Conservation (phyloP, 2,329 filamentous ascomycete species). For the Phyllosticta capitalensis region DNA sequence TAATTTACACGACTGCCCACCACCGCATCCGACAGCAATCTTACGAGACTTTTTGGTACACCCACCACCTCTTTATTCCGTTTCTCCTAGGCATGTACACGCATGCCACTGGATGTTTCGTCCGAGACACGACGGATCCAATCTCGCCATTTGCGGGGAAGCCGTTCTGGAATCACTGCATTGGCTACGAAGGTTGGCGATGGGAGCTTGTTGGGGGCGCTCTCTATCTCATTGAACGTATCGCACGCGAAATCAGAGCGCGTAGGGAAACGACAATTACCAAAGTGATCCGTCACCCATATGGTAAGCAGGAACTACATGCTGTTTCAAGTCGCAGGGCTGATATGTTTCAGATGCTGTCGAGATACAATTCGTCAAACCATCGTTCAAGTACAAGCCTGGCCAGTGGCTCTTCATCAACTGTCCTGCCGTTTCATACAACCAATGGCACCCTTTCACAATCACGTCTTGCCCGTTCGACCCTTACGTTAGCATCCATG, state of each 20-base stretch:
- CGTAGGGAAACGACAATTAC: slow-evolving; percentile 80
- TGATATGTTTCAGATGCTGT: slow-evolving; percentile 59
- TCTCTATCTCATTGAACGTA: slow-evolving; percentile 75
- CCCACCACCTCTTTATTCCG: slow-evolving; percentile 94
- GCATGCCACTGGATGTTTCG: slow-evolving; percentile 92
- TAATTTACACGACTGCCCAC: slow-evolving; percentile 96
- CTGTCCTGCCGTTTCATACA: slow-evolving; percentile 74
- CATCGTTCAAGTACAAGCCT: slow-evolving; percentile 95
- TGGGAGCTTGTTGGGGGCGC: slow-evolving; percentile 87
- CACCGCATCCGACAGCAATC: slow-evolving; percentile 90
- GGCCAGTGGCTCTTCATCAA: slow-evolving; percentile 98
- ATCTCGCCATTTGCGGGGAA: slow-evolving; percentile 78
- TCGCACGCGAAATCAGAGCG: slow-evolving; percentile 84
- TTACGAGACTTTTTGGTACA: slow-evolving; percentile 99
- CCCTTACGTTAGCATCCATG: slow-evolving; percentile 86
- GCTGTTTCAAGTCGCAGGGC: neutral
- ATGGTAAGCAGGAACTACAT: slow-evolving; percentile 49
- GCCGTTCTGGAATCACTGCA: slow-evolving; percentile 81
- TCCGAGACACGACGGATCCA: slow-evolving; percentile 64
- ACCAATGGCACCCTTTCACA: slow-evolving; percentile 96
- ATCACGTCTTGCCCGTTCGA: slow-evolving; percentile 98
- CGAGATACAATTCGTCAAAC: slow-evolving; percentile 94
- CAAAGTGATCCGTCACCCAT: slow-evolving; percentile 90
- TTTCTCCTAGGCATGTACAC: slow-evolving; percentile 92
- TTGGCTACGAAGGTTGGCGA: slow-evolving; percentile 93